Evolutionary conservation across 202 grass and related monocot genomes (phyloP), one percentile per base, ranked within the genome.

Genomic region (Sporobolus alterniflorus): DNA sequence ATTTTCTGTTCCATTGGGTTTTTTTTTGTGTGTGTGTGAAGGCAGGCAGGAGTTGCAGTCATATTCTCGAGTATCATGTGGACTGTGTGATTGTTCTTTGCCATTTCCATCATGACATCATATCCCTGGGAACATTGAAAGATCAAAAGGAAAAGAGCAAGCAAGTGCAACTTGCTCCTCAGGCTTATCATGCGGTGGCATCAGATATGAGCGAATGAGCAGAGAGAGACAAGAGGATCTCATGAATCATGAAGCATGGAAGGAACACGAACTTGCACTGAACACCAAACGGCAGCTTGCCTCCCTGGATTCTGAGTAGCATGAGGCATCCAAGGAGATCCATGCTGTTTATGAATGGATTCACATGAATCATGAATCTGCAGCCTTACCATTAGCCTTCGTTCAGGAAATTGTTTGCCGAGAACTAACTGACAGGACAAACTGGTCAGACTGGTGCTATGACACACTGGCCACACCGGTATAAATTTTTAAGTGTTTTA

Each of bases 101-200:
- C 50, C 12, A 46, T 41, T 78, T 42, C 41, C 83, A 86, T 83
- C 79, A 82, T 83, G 83, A 55, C 60, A 55, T 78, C 51, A 47
- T 62, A 86, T 16, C 51, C 73, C 76, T 39, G 83, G 26, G 42
- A 78, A 83, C 67, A 74, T 78, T 36, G 73, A 76, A 79, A 82
- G 80, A 86, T 73, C 41, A 51, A 82, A 86, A 86, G 60, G 40
- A 28, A 21, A 41, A 73, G 60, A 67, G 50, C 67, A 78, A 54
- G 64, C 68, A 66, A 68, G 42, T n/a, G 62, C 82, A 52, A 65
- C 41, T 82, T 78, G 73, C 60, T 70, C 47, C 49, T 73, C 41
- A 78, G 41, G 57, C 31, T 69, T 73, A 86, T 83, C 79, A 79
- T 90, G 82, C 18, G 74, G 21, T 81, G 71, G 82, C 87, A 85